phyloP scores from a whole-genome alignment of 2,329 filamentous ascomycete genomes.

The Laburnicola sp. region DNA sequence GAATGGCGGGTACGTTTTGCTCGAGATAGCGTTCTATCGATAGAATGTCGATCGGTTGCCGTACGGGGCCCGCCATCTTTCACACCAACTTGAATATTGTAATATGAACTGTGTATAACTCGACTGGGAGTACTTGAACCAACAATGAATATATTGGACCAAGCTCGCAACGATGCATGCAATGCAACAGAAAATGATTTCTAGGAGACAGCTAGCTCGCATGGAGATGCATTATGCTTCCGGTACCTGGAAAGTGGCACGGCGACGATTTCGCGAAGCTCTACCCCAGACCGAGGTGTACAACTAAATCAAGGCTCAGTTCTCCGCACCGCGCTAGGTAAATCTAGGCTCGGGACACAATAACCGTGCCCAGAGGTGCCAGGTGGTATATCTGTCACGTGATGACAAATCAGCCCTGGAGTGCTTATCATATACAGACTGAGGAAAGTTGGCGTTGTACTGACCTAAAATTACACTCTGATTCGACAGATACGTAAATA shows the following conservation, averaged over 20 bases:
- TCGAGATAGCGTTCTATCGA: constrained; percentile 77
- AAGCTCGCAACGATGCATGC: too few relatives aligned
- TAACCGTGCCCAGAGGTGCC: too few relatives aligned
- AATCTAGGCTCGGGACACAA: constrained; percentile 15
- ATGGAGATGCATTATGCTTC: background rate
- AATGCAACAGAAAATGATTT: too few relatives aligned
- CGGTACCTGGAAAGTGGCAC: background rate
- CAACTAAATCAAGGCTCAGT: constrained; percentile 10
- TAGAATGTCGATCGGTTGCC: constrained; percentile 81
- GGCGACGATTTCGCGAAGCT: constrained; percentile 9
- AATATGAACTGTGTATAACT: too few relatives aligned
- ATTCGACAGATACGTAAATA: too few relatives aligned
- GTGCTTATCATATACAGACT: too few relatives aligned
- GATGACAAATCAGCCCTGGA: constrained; percentile 5
- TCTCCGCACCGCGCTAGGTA: constrained; percentile 16
- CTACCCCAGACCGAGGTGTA: constrained; percentile 17
- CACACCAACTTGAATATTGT: background rate
- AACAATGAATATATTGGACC: too few relatives aligned
- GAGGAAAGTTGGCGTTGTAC: background rate
- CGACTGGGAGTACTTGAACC: too few relatives aligned
- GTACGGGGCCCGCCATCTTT: constrained; percentile 77
- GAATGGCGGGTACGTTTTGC: constrained; percentile 75
- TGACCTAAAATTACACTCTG: background rate
- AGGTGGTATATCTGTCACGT: constrained; percentile 10
- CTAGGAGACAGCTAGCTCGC: background rate